A percentile compares a stretch with the other conserved stretches of the same genome.
Conservation (phyloP, 768 basidiomycete genomes). For the Ramaria rubella region DNA sequence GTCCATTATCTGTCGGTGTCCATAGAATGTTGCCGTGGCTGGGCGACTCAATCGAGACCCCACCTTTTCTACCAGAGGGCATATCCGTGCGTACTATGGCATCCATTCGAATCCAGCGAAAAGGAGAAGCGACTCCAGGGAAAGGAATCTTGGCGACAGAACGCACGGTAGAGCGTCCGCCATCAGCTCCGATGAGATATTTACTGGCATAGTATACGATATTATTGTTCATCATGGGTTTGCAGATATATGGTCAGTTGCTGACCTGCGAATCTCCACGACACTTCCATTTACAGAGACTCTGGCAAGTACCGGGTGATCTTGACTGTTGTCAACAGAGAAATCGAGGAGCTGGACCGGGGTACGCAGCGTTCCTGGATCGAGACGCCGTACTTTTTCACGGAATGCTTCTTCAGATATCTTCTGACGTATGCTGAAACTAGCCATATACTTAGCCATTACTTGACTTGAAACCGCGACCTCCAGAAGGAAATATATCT, state of each 20-base stretch:
- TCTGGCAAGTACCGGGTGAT: background rate
- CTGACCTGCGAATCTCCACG: background rate
- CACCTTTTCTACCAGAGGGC: slow-evolving; percentile 3
- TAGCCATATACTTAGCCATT: background rate
- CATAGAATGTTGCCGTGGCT: slow-evolving; percentile 12
- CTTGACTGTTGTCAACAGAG: background rate
- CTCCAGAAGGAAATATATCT: background rate
- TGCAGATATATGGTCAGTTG: background rate
- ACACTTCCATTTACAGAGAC: background rate
- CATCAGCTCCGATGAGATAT: slow-evolving; percentile 11
- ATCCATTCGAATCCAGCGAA: slow-evolving; percentile 11
- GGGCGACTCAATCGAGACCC: slow-evolving; percentile 9
- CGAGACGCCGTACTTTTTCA: background rate
- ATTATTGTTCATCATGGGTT: background rate
- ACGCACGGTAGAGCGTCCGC: slow-evolving; percentile 10
- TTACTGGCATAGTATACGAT: slow-evolving; percentile 3
- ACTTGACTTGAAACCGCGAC: background rate
- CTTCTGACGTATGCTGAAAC: slow-evolving; percentile 11
- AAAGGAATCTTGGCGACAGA: background rate
- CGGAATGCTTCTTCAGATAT: slow-evolving; percentile 5
- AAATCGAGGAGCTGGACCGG: background rate
- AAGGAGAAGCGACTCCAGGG: background rate
- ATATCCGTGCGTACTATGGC: slow-evolving; percentile 8
- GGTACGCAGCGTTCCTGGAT: background rate
- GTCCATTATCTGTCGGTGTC: slow-evolving; percentile 8